Evolutionary conservation across 352 stramenopile genomes (phyloP).

Genomic region (Pythium aphanidermatum): DNA sequence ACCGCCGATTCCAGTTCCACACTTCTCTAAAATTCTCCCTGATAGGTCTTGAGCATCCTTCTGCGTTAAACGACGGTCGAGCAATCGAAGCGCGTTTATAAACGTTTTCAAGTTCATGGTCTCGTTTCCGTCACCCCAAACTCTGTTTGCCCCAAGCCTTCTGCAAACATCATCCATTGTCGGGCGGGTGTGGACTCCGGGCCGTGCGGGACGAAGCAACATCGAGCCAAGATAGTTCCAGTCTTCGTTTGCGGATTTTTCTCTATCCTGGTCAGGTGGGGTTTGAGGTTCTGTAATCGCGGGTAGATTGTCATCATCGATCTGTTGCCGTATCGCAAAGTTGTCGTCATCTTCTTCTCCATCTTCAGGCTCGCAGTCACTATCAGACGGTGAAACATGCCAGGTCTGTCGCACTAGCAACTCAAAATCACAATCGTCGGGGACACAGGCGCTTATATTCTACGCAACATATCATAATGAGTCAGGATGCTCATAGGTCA

Average conservation of each 20-base stretch:
- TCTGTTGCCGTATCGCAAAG: not conserved
- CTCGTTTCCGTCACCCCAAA: constrained; percentile 56
- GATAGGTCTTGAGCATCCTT: constrained; percentile 31
- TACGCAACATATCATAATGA: constrained; percentile 16
- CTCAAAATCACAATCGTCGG: constrained; percentile 79
- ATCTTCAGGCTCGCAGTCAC: constrained; percentile 13
- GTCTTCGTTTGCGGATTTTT: not conserved
- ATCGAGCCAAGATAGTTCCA: constrained; percentile 10
- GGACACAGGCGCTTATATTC: constrained; percentile 77
- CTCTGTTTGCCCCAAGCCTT: constrained; percentile 42
- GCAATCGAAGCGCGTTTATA: constrained; percentile 22
- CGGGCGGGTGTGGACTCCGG: constrained; percentile 13
- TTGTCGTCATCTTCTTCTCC: constrained; percentile 2
- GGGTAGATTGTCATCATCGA: too few species aligned
- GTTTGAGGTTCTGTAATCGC: too few species aligned
- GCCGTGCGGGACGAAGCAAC: constrained; percentile 5
- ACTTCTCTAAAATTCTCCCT: constrained; percentile 16
- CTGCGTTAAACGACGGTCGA: constrained; percentile 36
- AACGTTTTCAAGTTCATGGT: constrained; percentile 54
- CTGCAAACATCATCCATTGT: constrained; percentile 42
- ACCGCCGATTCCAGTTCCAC: constrained; percentile 10
- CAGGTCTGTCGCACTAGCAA: constrained; percentile 73
- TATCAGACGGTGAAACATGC: constrained; percentile 30
- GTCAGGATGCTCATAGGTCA: not conserved
- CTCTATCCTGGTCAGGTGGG: not conserved